These are phyloP conservation scores for Camellia lanceoleosa DNA, from an alignment of 148 eudicot genomes.

Conservation along the genomic window DNA sequence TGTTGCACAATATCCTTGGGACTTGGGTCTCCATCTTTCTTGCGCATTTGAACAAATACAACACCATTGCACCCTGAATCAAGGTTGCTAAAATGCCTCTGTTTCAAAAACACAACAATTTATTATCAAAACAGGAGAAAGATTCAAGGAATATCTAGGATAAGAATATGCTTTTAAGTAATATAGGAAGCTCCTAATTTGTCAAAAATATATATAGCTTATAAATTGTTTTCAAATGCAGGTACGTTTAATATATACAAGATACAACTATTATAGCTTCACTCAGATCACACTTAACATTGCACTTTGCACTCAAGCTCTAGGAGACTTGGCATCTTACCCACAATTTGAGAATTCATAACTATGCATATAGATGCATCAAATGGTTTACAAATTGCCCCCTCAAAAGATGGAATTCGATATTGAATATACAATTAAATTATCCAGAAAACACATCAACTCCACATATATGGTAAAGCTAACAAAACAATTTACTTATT, in stretches of 20 bases:
- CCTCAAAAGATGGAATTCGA: no score
- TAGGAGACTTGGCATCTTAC: no score
- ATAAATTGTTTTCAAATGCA: no score
- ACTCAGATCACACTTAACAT: no score
- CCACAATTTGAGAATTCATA: no score
- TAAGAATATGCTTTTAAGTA: neutral
- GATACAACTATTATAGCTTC: no score
- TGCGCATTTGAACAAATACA: slow-evolving; percentile 76
- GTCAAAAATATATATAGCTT: no score
- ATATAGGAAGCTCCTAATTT: neutral
- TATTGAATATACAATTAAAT: no score
- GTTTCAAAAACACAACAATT: slow-evolving; percentile 19
- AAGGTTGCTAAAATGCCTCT: slow-evolving; percentile 79
- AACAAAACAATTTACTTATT: neutral
- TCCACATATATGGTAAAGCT: neutral
- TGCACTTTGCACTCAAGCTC: no score
- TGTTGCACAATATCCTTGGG: slow-evolving; percentile 75
- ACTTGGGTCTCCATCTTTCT: slow-evolving; percentile 75
- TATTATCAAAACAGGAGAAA: neutral
- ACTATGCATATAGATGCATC: no score
- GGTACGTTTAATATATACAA: no score
- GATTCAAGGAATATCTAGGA: slow-evolving; percentile 11
- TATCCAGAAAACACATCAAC: neutral
- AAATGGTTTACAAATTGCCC: no score
- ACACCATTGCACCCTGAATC: slow-evolving; percentile 98